Evolutionary conservation across 371 early-diverging fungal genomes (phyloP).

Genomic region (Gilbertella persicaria): DNA sequence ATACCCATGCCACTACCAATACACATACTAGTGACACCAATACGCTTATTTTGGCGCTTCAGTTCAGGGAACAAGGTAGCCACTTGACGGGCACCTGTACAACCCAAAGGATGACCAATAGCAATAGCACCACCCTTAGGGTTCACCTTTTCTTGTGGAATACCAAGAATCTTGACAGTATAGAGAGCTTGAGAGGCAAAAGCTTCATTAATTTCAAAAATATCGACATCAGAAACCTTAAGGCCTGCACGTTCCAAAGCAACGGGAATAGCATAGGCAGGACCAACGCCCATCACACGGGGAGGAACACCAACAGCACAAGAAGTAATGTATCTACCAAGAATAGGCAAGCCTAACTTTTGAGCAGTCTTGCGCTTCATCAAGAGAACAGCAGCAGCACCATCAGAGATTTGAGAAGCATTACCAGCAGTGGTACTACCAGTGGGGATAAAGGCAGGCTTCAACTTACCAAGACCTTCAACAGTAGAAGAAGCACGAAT

Average conservation of each 20-base stretch:
- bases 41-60: constrained; percentile 79
- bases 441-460: constrained; percentile 84
- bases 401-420: constrained; percentile 99
- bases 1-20: constrained; percentile 98
- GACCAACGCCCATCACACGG: constrained; percentile 94
- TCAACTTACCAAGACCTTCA: constrained; percentile 82
- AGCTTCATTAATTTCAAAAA: constrained; percentile 95
- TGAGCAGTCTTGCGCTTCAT: constrained; percentile 94
- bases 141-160: constrained; percentile 91
- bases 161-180: constrained; percentile 83
- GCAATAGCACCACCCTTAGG: constrained; percentile 97
- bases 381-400: constrained; percentile 96
- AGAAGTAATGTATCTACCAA: constrained; percentile 89
- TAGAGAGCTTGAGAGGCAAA: constrained; percentile 98
- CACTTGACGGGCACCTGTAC: constrained; percentile 97
- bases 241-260: constrained; percentile 86
- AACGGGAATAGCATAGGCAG: constrained; percentile 93
- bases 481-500: constrained; percentile 84
- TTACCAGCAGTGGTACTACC: constrained; percentile 96
- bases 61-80: constrained; percentile 94
- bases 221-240: constrained; percentile 71
- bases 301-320: constrained; percentile 91
- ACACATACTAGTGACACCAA: constrained; percentile 93
- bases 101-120: constrained; percentile 63
- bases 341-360: constrained; percentile 81